These are phyloP conservation scores for Lathyrus aphaca DNA, from an alignment of 306 rosid species.

Conservation along the genomic window DNA sequence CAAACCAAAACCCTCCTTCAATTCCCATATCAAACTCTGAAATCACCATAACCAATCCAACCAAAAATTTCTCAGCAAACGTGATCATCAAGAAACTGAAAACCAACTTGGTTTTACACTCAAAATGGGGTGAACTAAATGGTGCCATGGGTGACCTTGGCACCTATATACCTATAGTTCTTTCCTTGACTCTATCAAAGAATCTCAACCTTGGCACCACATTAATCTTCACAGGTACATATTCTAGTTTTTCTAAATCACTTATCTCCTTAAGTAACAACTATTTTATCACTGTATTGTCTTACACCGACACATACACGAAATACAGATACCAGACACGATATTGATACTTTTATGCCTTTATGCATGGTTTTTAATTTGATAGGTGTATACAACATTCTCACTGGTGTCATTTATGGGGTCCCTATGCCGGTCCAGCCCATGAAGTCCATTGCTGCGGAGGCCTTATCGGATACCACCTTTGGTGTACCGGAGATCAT, in stretches of 20 bases:
- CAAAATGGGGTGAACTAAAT: conserved; percentile 65
- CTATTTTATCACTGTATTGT: neutral
- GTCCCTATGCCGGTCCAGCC: conserved; percentile 87
- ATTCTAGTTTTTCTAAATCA: neutral
- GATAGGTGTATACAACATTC: conserved; percentile 47
- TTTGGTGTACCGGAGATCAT: conserved; percentile 64
- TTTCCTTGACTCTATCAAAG: conserved; percentile 55
- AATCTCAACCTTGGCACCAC: conserved; percentile 46
- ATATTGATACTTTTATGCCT: neutral
- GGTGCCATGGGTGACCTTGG: conserved; percentile 88
- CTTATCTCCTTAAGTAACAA: neutral
- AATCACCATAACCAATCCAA: conserved; percentile 21
- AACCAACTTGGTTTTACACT: conserved; percentile 54
- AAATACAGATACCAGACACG: neutral
- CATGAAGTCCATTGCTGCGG: conserved; percentile 72
- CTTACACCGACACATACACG: neutral
- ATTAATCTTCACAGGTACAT: conserved; percentile 57
- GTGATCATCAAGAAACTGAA: conserved; percentile 33
- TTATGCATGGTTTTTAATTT: neutral
- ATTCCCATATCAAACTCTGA: conserved; percentile 33
- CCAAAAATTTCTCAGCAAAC: conserved; percentile 34
- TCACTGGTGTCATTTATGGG: conserved; percentile 64
- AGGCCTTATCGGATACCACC: conserved; percentile 45
- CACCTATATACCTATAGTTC: conserved; percentile 66
- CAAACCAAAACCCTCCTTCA: conserved; percentile 39